Evolutionary conservation across 805 yeast species (phyloP).

Genomic region (Teunomyces cretensis): DNA sequence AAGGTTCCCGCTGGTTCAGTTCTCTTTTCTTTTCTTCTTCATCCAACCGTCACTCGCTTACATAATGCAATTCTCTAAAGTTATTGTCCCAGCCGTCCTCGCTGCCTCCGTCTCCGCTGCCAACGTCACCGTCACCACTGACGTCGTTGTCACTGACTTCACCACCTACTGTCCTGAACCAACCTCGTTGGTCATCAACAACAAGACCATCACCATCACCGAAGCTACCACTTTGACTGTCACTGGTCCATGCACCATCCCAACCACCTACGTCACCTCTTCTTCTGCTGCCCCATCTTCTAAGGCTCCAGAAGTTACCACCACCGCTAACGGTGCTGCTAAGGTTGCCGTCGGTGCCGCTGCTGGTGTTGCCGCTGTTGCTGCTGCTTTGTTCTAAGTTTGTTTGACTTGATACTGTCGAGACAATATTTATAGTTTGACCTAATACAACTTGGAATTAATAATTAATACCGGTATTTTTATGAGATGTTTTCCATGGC

Average conservation of each 20-base stretch:
- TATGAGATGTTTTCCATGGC: neutral
- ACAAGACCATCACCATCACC: slow-evolving; percentile 71
- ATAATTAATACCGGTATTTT: neutral
- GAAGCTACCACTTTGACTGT: slow-evolving; percentile 79
- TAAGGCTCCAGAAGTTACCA: slow-evolving; percentile 8
- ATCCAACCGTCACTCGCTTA: slow-evolving; percentile 2
- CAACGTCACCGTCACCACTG: slow-evolving; percentile 51
- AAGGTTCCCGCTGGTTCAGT: neutral
- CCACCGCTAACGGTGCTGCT: slow-evolving; percentile 22
- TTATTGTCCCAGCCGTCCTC: slow-evolving; percentile 39
- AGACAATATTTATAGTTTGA: neutral
- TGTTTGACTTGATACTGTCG: neutral
- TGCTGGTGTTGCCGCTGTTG: slow-evolving; percentile 50
- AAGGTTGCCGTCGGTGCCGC: slow-evolving; percentile 30
- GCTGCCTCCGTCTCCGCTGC: slow-evolving; percentile 44
- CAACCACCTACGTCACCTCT: slow-evolving; percentile 41
- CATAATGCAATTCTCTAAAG: slow-evolving; percentile 38
- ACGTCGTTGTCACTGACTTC: slow-evolving; percentile 62
- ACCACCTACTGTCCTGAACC: slow-evolving; percentile 84
- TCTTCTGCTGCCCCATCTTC: slow-evolving; percentile 15
- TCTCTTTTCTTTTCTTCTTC: neutral
- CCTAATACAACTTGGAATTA: neutral
- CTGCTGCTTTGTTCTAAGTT: slow-evolving; percentile 47
- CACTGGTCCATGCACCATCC: slow-evolving; percentile 83
- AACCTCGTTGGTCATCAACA: slow-evolving; percentile 64